Base-by-base conservation (phyloP, 23 red algal genomes). In the Gracilaria gracilis region DNA sequence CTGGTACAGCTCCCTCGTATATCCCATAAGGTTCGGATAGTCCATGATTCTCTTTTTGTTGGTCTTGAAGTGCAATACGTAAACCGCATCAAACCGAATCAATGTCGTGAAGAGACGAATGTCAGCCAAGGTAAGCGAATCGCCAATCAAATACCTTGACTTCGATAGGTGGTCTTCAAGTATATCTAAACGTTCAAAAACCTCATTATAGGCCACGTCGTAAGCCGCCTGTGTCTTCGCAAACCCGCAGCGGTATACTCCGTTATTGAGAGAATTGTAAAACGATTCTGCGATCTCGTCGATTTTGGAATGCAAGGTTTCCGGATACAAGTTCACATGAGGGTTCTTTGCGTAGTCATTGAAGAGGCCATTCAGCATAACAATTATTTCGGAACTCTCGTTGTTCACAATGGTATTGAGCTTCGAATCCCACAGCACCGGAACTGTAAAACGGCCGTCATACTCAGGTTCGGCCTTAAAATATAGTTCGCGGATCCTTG, bases 351-450 rank as follows among this genome's bases (percentile, higher is more conserved):
- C 96, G 58, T 86, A 89, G 17, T 98, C 91, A 47, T 94, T 91
- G 53, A 95, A 94, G 73, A 91, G 38, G 25, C 48, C 59, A 71
- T 95, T 98, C 7, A 98, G 84, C 96, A 98, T 98, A 9, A 85
- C 80, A 94, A 97, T 97, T 4, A 92, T 95, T 61, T 95, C 96
- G 23, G 78, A 88, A 57, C 87, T 91, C 59, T 96, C 94, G 44
- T 98, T 98, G 44, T 91, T 98, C 59, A 98, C 96, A 61, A 98
- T 92, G 15, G 91, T 94, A 54, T 86, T 76, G 35, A 48, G 78
- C 74, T 98, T 90, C 37, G 93, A 95, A 76, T 98, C 96, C 96
- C 96, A 98, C 8, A 98, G 75, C 79, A 98, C 88, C 21, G 96
- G 96, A 21, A 98, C 93, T 0, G 96, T 98, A 78, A 98, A 98